These are phyloP conservation scores for Pedinophyceae sp. DNA, from an alignment of 139 green algal species.

Conservation along the genomic window DNA sequence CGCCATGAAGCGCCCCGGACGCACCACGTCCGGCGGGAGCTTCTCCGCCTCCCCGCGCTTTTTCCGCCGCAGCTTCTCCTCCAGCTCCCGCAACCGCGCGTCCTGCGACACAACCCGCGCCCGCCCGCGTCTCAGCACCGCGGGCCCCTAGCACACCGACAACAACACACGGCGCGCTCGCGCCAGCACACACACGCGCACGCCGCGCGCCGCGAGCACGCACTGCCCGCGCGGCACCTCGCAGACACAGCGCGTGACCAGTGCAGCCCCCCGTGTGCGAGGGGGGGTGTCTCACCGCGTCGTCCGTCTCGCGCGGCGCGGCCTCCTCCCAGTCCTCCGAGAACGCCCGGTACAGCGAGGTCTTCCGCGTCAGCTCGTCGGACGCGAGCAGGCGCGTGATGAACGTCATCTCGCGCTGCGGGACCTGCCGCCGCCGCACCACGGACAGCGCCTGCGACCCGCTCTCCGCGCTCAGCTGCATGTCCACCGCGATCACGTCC, in stretches of 20 bases:
- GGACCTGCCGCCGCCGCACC: conserved; percentile 11
- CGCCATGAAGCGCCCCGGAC: conserved; percentile 27
- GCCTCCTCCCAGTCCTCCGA: conserved; percentile 22
- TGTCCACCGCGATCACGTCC: conserved; percentile 22
- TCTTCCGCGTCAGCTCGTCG: conserved; percentile 4
- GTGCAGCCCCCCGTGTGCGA: no score
- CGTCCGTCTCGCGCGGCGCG: conserved; percentile 4
- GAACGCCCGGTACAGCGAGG: conserved; percentile 16
- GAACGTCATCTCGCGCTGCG: conserved; percentile 24
- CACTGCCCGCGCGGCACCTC: no score
- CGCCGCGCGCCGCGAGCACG: no score
- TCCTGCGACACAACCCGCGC: no score
- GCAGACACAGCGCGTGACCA: no score
- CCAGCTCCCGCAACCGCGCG: background rate
- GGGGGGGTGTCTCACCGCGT: background rate
- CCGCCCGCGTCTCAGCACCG: no score
- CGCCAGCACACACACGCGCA: no score
- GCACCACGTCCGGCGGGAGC: conserved; percentile 23
- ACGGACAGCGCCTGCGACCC: background rate
- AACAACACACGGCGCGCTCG: no score
- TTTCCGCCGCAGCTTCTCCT: conserved; percentile 6
- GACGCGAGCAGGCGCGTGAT: conserved; percentile 31
- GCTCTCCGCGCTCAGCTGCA: no score
- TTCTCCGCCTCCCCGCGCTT: no score
- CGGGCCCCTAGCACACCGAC: no score